These are phyloP conservation scores for Terana coerulea DNA, from an alignment of 768 basidiomycete genomes.

Conservation along the genomic window DNA sequence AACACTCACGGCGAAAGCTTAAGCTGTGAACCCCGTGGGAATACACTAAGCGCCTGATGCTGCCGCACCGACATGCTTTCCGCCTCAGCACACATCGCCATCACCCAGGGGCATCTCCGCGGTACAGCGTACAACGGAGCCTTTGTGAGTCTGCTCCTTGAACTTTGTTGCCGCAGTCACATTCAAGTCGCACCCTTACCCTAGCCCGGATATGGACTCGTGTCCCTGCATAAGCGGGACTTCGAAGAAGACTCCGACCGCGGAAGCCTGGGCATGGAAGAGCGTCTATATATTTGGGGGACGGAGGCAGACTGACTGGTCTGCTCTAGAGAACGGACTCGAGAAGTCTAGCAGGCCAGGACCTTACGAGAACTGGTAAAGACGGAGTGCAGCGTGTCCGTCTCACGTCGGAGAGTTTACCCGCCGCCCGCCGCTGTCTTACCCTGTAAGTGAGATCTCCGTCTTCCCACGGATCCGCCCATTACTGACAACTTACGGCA, in stretches of 20 bases:
- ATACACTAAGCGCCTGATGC: too few relatives aligned
- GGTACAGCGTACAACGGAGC: background rate
- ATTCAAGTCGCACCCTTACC: background rate
- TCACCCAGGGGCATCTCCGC: background rate
- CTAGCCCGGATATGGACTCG: background rate
- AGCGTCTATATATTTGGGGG: too few relatives aligned
- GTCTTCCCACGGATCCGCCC: too few relatives aligned
- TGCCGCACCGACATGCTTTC: background rate
- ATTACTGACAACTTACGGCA: too few relatives aligned
- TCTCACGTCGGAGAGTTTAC: background rate
- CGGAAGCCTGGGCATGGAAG: too few relatives aligned
- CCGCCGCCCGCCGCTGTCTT: too few relatives aligned
- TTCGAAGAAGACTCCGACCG: background rate
- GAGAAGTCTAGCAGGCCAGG: background rate
- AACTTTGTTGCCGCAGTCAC: background rate
- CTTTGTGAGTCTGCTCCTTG: background rate
- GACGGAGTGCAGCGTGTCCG: background rate
- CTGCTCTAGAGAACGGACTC: background rate
- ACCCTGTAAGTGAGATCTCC: too few relatives aligned
- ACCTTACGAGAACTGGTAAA: background rate
- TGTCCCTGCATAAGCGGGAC: background rate
- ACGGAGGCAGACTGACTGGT: background rate
- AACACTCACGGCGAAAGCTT: too few relatives aligned
- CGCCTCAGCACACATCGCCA: background rate
- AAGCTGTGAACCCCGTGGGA: too few relatives aligned